phyloP scores from a whole-genome alignment of 179 eudicot species.

The Sideroxylon spinosum region DNA sequence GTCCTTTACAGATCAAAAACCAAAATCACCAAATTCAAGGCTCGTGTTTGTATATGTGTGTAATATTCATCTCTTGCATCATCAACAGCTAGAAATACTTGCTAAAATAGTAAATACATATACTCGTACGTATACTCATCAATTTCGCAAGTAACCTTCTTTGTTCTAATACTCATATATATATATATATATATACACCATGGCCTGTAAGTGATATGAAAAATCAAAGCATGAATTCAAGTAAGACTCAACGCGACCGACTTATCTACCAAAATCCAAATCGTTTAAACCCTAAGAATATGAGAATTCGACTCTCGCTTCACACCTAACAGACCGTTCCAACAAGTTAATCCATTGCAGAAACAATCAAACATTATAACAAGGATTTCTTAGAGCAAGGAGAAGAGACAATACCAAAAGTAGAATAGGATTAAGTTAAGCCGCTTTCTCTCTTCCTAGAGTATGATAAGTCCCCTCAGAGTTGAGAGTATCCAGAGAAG shows the following conservation, averaged over 20 bases:
- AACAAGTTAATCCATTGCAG: too few species aligned
- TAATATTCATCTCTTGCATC: neutral
- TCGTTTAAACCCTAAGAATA: neutral
- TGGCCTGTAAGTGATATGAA: neutral
- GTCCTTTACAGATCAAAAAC: neutral
- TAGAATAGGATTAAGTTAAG: neutral
- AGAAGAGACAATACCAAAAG: neutral
- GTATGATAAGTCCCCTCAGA: neutral
- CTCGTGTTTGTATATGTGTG: neutral
- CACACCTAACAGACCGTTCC: neutral
- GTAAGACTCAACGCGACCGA: neutral
- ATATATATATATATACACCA: neutral
- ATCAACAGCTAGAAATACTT: neutral
- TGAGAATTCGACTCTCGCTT: neutral
- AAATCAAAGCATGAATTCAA: neutral
- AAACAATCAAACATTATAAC: too few species aligned
- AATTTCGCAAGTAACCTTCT: neutral
- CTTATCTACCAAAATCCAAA: neutral
- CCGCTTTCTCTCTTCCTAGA: neutral
- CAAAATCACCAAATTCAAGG: constrained; percentile 7
- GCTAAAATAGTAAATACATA: neutral
- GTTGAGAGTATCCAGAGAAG: neutral
- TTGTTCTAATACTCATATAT: neutral
- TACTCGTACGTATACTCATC: neutral
- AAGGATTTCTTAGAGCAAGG: too few species aligned